These are phyloP conservation scores for Starmerella geochares DNA, from an alignment of 805 yeast genomes.

Conservation along the genomic window DNA sequence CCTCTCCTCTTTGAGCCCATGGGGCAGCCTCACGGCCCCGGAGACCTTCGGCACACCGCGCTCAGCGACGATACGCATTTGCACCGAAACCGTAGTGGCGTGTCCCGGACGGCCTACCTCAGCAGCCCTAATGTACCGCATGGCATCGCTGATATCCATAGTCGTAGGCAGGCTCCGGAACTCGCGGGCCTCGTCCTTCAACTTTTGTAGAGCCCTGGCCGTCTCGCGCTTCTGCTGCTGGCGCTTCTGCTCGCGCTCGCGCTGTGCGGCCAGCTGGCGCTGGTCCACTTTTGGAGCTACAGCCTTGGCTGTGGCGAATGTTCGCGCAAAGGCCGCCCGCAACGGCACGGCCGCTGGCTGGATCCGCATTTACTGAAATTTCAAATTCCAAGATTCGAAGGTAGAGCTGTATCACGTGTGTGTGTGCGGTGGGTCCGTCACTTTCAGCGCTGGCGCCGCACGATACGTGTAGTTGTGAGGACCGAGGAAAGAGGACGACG, in stretches of 20 bases:
- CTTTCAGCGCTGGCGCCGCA: not conserved
- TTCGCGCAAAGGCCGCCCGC: slow-evolving; percentile 7
- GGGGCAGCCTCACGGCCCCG: slow-evolving; percentile 65
- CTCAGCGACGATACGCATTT: slow-evolving; percentile 56
- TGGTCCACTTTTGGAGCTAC: slow-evolving; percentile 28
- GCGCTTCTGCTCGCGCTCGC: slow-evolving; percentile 30
- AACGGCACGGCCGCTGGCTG: slow-evolving; percentile 3
- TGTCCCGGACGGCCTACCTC: slow-evolving; percentile 75
- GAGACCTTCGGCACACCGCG: slow-evolving; percentile 65
- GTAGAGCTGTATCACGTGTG: not conserved
- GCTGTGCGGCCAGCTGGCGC: slow-evolving; percentile 30
- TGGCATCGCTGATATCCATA: slow-evolving; percentile 61
- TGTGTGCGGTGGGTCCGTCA: not conserved
- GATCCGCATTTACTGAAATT: slow-evolving; percentile 4
- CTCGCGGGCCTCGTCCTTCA: slow-evolving; percentile 33
- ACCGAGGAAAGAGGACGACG: no score
- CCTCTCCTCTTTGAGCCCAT: slow-evolving; percentile 54
- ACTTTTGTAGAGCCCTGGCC: slow-evolving; percentile 23
- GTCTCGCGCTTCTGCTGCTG: slow-evolving; percentile 27
- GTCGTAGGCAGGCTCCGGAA: slow-evolving; percentile 49
- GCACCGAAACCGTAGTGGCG: slow-evolving; percentile 60
- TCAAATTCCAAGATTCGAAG: not conserved
- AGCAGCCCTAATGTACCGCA: slow-evolving; percentile 72
- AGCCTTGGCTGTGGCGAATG: slow-evolving; percentile 16
- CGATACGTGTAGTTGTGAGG: not conserved